Evolutionary conservation across 768 basidiomycete species (phyloP), one percentile per base, ranked within the genome.

Genomic region (Trametes cingulata): DNA sequence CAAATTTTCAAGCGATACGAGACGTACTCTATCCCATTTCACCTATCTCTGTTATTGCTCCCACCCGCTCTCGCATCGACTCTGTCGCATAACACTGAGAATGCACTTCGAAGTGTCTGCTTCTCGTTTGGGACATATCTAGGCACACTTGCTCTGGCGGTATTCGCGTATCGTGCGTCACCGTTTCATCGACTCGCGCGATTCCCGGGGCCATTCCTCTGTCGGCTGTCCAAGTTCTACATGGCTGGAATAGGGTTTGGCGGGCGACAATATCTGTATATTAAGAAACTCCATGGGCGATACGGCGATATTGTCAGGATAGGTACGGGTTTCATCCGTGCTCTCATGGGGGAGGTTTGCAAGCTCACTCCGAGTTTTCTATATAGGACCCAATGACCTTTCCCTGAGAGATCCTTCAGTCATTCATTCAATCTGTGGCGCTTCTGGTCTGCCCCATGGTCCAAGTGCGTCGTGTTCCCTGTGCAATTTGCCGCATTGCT

Each of bases 311-410:
- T 75, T 40, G 72, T 79, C 13, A 69, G 78, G 1, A 71, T 71
- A 19, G 78, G 78, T 75, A 41, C 3, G 69, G 37, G 10, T 10
- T 20, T 25, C 12, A 35, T 35, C 39, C 22, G 1, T 40, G 13
- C 3, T 33, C 29, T 36, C 0, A 13, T 27, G 22, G 37, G n/a
- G n/a, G n/a, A n/a, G n/a, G n/a, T n/a, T n/a, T n/a, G n/a, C n/a
- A n/a, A 29, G 6, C 0, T 22, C n/a, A n/a, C 36, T 40, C 25
- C 12, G 1, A n/a, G 8, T 19, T 10, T 15, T 0, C 40, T 19
- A 8, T 50, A 20, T 37, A 81, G 80, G 80, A 17, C 80, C 79
- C 8, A 82, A 81, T 64, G 79, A 79, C 49, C 64, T 82, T 1
- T 79, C 78, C 0, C 72, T 80, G 17, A 62, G 64, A 22, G 75